These are phyloP conservation scores for Aegilops speltoides DNA, from an alignment of 176 grass and related monocot genomes.

Conservation along the genomic window DNA sequence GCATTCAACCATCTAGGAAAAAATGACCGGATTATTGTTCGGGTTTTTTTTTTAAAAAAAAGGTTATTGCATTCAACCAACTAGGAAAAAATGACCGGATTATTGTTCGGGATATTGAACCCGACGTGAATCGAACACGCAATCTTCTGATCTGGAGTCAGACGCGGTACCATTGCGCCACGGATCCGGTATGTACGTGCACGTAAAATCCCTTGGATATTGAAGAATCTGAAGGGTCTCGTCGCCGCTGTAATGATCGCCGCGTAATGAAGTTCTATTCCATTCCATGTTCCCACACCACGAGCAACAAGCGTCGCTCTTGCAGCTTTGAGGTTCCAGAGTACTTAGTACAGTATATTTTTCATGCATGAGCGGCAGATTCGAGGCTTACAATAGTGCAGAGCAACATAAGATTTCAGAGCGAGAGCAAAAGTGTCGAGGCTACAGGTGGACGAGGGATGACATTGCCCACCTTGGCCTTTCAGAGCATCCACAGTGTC, in stretches of 20 bases:
- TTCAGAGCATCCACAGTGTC: too few species aligned
- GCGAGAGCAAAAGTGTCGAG: background rate
- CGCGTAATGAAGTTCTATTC: background rate
- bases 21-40: too few species aligned
- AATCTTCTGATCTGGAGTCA: conserved; percentile 99
- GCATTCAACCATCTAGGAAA: too few species aligned
- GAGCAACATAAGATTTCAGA: background rate
- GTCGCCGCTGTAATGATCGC: background rate
- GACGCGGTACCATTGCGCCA: conserved; percentile 99
- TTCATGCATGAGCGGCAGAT: background rate
- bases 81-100: background rate
- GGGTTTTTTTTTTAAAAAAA: too few species aligned
- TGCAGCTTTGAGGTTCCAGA: background rate
- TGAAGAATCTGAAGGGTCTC: background rate
- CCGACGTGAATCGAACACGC: conserved; percentile 96
- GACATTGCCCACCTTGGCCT: background rate
- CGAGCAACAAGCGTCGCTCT: background rate
- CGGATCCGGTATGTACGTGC: conserved; percentile 26
- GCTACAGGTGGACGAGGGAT: background rate
- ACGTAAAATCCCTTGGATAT: too few species aligned
- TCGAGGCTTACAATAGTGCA: background rate
- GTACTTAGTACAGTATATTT: background rate
- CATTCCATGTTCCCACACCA: background rate
- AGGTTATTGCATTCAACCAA: too few species aligned
- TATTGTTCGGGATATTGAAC: conserved; percentile 50